Evolutionary conservation across 768 basidiomycete genomes (phyloP).

Genomic region (Pleurotus tuoliensis): DNA sequence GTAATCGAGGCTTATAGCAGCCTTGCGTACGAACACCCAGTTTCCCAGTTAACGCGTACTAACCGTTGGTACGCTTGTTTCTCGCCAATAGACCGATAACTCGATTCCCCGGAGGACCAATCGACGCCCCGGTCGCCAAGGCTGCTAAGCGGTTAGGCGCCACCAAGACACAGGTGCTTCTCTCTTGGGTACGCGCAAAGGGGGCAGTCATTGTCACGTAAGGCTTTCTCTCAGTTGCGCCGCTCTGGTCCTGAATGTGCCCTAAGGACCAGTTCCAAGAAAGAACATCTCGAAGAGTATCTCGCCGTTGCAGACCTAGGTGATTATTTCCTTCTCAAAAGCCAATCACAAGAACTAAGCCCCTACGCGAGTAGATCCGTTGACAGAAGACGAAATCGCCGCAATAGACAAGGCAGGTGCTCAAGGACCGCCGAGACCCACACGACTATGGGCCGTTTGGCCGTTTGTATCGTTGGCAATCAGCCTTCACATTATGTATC

Average conservation of each 20-base stretch:
- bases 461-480: no score
- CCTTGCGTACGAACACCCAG: conserved; percentile 34
- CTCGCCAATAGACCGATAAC: conserved; percentile 48
- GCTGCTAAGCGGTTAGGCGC: conserved; percentile 52
- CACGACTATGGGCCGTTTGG: background rate
- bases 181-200: conserved; percentile 68
- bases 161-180: conserved; percentile 62
- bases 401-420: conserved; percentile 62
- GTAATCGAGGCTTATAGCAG: conserved; percentile 55
- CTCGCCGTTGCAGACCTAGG: conserved; percentile 59
- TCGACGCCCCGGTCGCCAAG: conserved; percentile 50
- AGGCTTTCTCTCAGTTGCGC: conserved; percentile 14
- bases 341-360: background rate
- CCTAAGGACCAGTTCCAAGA: conserved; percentile 57
- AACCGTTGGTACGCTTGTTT: background rate
- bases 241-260: background rate
- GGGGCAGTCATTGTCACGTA: conserved; percentile 67
- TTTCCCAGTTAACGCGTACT: background rate
- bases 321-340: conserved; percentile 15
- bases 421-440: conserved; percentile 33
- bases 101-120: conserved; percentile 45
- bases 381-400: conserved; percentile 54
- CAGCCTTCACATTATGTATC: no score
- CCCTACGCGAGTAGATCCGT: conserved; percentile 31
- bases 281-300: conserved; percentile 63